Conservation (phyloP, 2,329 filamentous ascomycete species). For the Aspergillus fijiensis region DNA sequence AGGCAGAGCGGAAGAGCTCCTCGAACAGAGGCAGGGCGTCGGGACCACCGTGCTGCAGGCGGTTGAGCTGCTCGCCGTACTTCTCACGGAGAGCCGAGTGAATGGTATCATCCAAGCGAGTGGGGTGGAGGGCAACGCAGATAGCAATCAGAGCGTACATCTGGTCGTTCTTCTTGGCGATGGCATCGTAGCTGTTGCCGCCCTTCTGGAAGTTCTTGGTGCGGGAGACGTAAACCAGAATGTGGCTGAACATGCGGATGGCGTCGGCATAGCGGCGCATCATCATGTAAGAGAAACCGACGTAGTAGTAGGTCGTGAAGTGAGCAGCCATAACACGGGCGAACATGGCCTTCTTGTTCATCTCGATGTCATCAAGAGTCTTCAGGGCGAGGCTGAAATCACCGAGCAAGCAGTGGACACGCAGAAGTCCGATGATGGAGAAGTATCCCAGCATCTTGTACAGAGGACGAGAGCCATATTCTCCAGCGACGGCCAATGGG, state of each 20-base stretch:
- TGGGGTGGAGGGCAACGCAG: conserved; percentile 97
- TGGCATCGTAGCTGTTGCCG: conserved; percentile 82
- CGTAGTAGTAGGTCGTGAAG: conserved; percentile 99
- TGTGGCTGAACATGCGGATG: conserved; percentile 99
- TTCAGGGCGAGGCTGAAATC: conserved; percentile 98
- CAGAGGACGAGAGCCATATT: conserved; percentile 89
- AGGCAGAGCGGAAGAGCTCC: conserved; percentile 95
- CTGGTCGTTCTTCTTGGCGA: conserved; percentile 99
- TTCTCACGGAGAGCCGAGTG: conserved; percentile 97
- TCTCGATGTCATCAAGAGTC: conserved; percentile 98
- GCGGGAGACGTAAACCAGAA: conserved; percentile 95
- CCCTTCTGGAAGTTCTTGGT: conserved; percentile 99
- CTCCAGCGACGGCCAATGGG: conserved; percentile 79
- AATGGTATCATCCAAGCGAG: conserved; percentile 96
- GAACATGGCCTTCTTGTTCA: conserved; percentile 99
- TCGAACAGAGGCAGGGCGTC: conserved; percentile 96
- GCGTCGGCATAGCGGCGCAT: conserved; percentile 99
- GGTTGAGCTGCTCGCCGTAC: conserved; percentile 96
- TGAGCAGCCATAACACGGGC: conserved; percentile 98
- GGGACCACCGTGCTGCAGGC: conserved; percentile 92
- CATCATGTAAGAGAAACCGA: conserved; percentile 99
- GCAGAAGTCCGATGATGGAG: conserved; percentile 94
- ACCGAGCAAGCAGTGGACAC: conserved; percentile 92
- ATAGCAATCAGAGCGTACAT: conserved; percentile 99
- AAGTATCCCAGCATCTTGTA: conserved; percentile 99